A percentile compares a stretch with the other conserved stretches of the same genome.
These are phyloP conservation scores for Globisporangium takayamanum DNA, from an alignment of 352 stramenopile species.

Conservation along the genomic window DNA sequence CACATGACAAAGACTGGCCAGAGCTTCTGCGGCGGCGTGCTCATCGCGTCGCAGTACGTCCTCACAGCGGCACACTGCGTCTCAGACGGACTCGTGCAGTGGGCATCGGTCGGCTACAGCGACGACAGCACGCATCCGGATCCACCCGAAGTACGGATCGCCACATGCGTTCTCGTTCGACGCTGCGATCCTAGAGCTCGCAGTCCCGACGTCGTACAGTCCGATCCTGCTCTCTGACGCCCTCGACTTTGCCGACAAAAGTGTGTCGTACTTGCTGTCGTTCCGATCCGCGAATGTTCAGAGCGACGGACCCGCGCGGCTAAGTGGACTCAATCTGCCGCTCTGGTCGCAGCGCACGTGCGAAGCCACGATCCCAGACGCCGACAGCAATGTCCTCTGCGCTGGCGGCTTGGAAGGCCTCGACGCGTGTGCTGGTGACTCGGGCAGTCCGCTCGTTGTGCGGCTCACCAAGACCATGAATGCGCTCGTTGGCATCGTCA, in stretches of 20 bases:
- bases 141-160: slow-evolving; percentile 19
- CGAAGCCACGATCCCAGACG: not conserved
- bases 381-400: slow-evolving; percentile 15
- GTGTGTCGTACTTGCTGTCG: too few relatives aligned
- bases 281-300: too few relatives aligned
- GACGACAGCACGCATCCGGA: slow-evolving; percentile 15
- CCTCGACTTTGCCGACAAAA: slow-evolving; percentile 5
- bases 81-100: slow-evolving; percentile 12
- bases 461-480: not conserved
- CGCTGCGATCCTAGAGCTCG: slow-evolving; percentile 15
- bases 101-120: slow-evolving; percentile 8
- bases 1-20: not conserved
- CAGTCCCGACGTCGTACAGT: slow-evolving; percentile 1
- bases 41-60: slow-evolving; percentile 5
- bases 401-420: slow-evolving; percentile 5
- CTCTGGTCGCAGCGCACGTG: slow-evolving; percentile 8
- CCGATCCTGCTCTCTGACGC: not conserved
- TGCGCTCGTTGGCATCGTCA: not conserved
- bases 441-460: slow-evolving; percentile 14
- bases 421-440: slow-evolving; percentile 17
- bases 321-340: not conserved
- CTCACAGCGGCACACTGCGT: slow-evolving; percentile 8
- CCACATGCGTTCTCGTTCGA: slow-evolving; percentile 16
- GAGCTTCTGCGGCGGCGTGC: slow-evolving; percentile 3
- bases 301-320: not conserved